Evolutionary conservation across 305 asterid genomes (phyloP).

Genomic region (Andrographis paniculata): DNA sequence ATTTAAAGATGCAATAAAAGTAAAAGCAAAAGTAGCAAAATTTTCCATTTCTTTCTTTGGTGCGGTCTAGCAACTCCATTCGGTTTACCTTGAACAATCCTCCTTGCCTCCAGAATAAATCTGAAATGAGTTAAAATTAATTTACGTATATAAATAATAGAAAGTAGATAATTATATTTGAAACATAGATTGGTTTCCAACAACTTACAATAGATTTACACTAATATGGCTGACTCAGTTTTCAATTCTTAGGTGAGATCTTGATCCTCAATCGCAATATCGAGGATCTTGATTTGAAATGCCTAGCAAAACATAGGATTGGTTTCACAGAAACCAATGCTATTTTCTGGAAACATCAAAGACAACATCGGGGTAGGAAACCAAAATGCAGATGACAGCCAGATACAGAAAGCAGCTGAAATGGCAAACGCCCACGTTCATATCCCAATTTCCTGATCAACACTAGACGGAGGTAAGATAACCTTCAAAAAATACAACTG

Average conservation of each 20-base stretch:
- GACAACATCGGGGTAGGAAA: slow-evolving; percentile 71
- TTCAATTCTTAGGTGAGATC: slow-evolving; percentile 49
- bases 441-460: slow-evolving; percentile 62
- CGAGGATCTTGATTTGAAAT: slow-evolving; percentile 62
- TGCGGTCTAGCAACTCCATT: too few species aligned
- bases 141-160: too few species aligned
- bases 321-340: slow-evolving; percentile 86
- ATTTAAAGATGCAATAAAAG: too few species aligned
- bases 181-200: too few species aligned
- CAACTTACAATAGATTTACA: too few species aligned
- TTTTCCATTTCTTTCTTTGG: too few species aligned
- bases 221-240: slow-evolving; percentile 22
- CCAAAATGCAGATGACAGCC: slow-evolving; percentile 43
- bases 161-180: too few species aligned
- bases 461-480: slow-evolving; percentile 68
- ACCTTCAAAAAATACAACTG: neutral
- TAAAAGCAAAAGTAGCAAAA: too few species aligned
- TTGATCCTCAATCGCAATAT: slow-evolving; percentile 55
- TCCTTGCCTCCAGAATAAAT: too few species aligned
- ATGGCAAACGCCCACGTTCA: slow-evolving; percentile 80
- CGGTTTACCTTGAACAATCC: too few species aligned
- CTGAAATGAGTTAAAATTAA: too few species aligned
- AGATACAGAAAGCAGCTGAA: slow-evolving; percentile 53
- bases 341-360: slow-evolving; percentile 66
- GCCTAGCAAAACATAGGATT: slow-evolving; percentile 72